Percentiles rank a stretch among this genome's conserved stretches.
Evolutionary conservation across 768 basidiomycete species (phyloP).

Genomic region (Termitomyces sp.): DNA sequence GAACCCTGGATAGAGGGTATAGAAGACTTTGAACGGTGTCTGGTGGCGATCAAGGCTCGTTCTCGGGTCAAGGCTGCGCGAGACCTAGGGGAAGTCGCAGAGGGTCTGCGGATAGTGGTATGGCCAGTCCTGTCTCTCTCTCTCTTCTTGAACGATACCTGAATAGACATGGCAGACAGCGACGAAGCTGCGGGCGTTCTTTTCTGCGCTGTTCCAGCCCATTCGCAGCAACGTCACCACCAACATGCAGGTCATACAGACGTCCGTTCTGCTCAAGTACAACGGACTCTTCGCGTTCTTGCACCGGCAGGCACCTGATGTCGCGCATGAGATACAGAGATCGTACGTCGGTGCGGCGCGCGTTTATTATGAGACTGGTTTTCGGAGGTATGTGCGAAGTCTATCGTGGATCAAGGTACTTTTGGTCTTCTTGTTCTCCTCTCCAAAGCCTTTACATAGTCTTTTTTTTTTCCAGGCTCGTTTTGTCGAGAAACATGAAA

Average conservation of each 20-base stretch:
- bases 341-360: slow-evolving; percentile 81
- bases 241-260: slow-evolving; percentile 91
- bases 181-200: slow-evolving; percentile 82
- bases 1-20: slow-evolving; percentile 88
- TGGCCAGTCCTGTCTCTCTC: slow-evolving; percentile 19
- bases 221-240: slow-evolving; percentile 81
- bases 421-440: neutral
- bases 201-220: slow-evolving; percentile 77
- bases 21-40: slow-evolving; percentile 70
- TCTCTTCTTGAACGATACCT: neutral
- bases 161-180: slow-evolving; percentile 56
- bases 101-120: slow-evolving; percentile 87
- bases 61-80: slow-evolving; percentile 83
- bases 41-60: slow-evolving; percentile 64
- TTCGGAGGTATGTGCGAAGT: slow-evolving; percentile 82
- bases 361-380: slow-evolving; percentile 93
- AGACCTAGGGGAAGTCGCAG: slow-evolving; percentile 76
- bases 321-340: slow-evolving; percentile 84
- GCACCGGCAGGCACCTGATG: slow-evolving; percentile 71
- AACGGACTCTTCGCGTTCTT: slow-evolving; percentile 79
- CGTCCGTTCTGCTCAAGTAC: slow-evolving; percentile 81
- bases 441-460: neutral
- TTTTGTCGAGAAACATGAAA: slow-evolving; percentile 62
- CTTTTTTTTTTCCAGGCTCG: slow-evolving; percentile 48
- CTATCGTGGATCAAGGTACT: slow-evolving; percentile 73